Conservation (phyloP, 2,329 filamentous ascomycete genomes). For the Dothideomycetes sp. region DNA sequence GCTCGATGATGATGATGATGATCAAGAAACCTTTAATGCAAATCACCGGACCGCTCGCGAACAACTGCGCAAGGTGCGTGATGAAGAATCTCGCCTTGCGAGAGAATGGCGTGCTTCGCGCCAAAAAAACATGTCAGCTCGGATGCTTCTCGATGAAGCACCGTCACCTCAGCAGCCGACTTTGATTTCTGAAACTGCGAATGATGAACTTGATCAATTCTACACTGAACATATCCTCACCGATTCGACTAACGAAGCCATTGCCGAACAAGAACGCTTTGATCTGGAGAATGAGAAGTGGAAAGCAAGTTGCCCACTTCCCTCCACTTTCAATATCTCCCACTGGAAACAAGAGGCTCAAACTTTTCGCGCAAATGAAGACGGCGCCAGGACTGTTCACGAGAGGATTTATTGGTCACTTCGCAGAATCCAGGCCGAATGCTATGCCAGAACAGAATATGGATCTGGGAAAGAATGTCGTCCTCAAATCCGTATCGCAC, state of each 20-base stretch:
- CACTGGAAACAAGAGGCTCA: slow-evolving; percentile 3
- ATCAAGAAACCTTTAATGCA: too few species aligned
- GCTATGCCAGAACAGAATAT: background rate
- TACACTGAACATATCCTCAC: slow-evolving; percentile 1
- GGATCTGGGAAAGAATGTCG: background rate
- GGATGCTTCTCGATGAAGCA: slow-evolving; percentile 1
- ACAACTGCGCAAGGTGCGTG: too few species aligned
- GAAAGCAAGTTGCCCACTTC: background rate
- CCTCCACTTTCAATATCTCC: background rate
- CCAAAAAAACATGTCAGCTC: background rate
- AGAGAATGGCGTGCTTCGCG: too few species aligned
- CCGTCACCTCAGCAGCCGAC: too few species aligned
- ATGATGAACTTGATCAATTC: background rate
- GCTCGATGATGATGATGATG: too few species aligned
- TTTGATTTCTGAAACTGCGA: background rate
- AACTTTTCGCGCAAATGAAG: slow-evolving; percentile 2
- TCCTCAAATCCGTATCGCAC: background rate
- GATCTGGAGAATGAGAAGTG: background rate
- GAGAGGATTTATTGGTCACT: slow-evolving; percentile 5
- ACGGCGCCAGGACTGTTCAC: background rate
- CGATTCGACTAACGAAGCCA: background rate
- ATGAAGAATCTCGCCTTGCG: too few species aligned
- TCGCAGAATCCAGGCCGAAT: slow-evolving; percentile 4
- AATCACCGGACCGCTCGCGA: too few species aligned
- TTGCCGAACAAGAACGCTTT: background rate